Evolutionary conservation across 495 filamentous ascomycete genomes (phyloP).

Genomic region (Cladorrhinum samala): DNA sequence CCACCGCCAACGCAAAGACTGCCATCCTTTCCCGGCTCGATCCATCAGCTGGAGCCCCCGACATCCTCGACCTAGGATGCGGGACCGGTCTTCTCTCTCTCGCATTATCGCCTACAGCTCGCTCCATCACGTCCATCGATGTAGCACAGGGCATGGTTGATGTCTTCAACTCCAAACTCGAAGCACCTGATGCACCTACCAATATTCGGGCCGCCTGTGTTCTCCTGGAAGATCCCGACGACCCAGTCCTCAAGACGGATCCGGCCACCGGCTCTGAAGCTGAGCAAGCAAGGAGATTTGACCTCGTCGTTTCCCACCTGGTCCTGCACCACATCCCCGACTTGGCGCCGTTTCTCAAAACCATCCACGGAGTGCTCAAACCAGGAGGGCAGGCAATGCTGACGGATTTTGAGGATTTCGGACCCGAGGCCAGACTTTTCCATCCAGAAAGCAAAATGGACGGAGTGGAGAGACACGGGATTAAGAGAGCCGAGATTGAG

Average conservation of each 20-base stretch:
- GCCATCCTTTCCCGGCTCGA: constrained; percentile 24
- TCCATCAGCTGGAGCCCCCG: constrained; percentile 8
- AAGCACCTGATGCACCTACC: constrained; percentile 3
- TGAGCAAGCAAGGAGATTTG: constrained; percentile 25
- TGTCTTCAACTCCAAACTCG: constrained; percentile 38
- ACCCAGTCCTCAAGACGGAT: constrained; percentile 20
- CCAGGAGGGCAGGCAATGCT: constrained; percentile 40
- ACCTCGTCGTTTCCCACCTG: constrained; percentile 45
- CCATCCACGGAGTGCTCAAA: constrained; percentile 38
- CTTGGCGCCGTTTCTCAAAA: constrained; percentile 32
- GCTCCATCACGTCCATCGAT: constrained; percentile 45
- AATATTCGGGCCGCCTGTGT: constrained; percentile 18
- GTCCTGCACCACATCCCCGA: constrained; percentile 51
- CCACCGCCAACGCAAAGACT: constrained; percentile 26
- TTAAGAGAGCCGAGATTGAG: constrained; percentile 34
- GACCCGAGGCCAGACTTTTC: constrained; percentile 44
- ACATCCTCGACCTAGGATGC: constrained; percentile 53
- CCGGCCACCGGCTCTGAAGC: constrained; percentile 9
- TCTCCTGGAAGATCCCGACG: constrained; percentile 14
- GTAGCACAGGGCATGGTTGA: constrained; percentile 48
- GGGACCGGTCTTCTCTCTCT: constrained; percentile 51
- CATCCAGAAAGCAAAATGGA: constrained; percentile 47
- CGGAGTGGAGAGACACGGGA: constrained; percentile 50
- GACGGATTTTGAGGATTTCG: constrained; percentile 55
- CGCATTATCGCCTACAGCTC: constrained; percentile 35